phyloP scores from a whole-genome alignment of 768 basidiomycete species.

The Termitomyces sp. region DNA sequence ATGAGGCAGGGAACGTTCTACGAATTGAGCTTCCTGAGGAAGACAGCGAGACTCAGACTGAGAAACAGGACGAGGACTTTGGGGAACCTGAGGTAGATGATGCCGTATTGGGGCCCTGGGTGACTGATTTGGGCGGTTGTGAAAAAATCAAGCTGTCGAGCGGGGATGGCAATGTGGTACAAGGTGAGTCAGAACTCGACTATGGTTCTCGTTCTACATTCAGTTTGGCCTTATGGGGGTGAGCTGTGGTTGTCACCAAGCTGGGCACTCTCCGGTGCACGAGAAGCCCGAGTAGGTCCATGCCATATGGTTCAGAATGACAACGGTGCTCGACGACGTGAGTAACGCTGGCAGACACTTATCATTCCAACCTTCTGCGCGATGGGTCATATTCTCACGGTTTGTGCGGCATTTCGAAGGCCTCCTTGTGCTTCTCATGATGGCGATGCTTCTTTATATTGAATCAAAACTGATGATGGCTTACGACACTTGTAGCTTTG shows the following conservation, averaged over 20 bases:
- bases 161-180: conserved; percentile 27
- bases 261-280: conserved; percentile 3
- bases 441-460: conserved; percentile 8
- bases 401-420: conserved; percentile 20
- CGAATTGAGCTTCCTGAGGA: conserved; percentile 64
- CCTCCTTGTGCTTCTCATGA: conserved; percentile 15
- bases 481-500: conserved; percentile 47
- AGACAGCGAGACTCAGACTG: conserved; percentile 34
- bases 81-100: conserved; percentile 30
- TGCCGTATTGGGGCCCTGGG: conserved; percentile 35
- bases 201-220: conserved; percentile 6
- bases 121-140: conserved; percentile 29
- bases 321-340: neutral
- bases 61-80: conserved; percentile 38
- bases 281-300: conserved; percentile 9
- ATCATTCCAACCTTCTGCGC: conserved; percentile 4
- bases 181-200: conserved; percentile 25
- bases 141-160: conserved; percentile 18
- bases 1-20: conserved; percentile 72
- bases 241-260: neutral
- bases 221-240: conserved; percentile 11
- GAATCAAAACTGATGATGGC: conserved; percentile 5
- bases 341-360: neutral
- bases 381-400: conserved; percentile 19
- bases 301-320: conserved; percentile 5